Conservation (phyloP, 108 stramenopile species). For the Skeletonema tropicum region DNA sequence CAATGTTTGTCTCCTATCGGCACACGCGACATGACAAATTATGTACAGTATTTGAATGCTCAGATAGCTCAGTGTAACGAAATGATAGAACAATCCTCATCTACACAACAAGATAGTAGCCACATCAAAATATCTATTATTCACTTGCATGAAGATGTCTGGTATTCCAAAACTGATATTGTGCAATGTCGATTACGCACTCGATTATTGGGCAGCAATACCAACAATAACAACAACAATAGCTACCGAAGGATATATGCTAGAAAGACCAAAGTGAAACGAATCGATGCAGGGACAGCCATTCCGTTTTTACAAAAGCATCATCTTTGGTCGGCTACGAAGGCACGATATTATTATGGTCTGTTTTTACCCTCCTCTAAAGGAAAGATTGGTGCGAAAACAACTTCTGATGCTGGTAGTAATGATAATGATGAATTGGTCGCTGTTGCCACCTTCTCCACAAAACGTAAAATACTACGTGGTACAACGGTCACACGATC, state of each 20-base stretch:
- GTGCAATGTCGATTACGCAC: constrained; percentile 41
- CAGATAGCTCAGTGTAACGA: no score
- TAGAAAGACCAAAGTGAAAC: constrained; percentile 40
- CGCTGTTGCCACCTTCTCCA: constrained; percentile 55
- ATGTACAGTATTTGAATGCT: not conserved
- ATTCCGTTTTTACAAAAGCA: constrained; percentile 50
- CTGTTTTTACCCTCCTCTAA: constrained; percentile 34
- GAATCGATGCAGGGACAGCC: constrained; percentile 32
- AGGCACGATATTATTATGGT: constrained; percentile 55
- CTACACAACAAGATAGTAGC: not conserved
- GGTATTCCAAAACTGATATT: constrained; percentile 47
- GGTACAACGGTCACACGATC: constrained; percentile 16
- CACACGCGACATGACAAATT: constrained; percentile 1
- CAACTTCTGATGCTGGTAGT: no score
- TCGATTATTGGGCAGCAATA: constrained; percentile 15
- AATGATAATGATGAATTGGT: constrained; percentile 39
- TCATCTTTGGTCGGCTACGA: constrained; percentile 59
- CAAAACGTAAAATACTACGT: constrained; percentile 40
- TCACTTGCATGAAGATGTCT: constrained; percentile 66
- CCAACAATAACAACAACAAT: no score
- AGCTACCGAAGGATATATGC: constrained; percentile 33
- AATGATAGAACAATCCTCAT: not conserved
- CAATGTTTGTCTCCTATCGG: not conserved
- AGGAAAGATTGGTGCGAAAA: constrained; percentile 26
- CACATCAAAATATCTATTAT: constrained; percentile 27